Percentiles rank a stretch among this genome's conserved stretches.
phyloP scores from a whole-genome alignment of 2,329 filamentous ascomycete genomes.

The Knufia petricola region DNA sequence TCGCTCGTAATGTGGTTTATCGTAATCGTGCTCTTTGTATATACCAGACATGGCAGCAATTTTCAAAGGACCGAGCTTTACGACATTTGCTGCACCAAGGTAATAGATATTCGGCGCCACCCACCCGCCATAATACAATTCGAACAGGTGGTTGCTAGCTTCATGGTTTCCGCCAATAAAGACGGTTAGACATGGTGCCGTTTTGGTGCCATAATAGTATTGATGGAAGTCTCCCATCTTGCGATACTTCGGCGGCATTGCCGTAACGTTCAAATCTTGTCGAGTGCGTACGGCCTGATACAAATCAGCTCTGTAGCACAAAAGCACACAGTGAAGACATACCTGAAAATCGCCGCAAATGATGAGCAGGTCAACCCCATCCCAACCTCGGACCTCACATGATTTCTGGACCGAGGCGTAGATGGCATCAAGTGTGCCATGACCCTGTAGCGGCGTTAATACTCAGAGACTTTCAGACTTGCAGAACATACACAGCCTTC shows the following conservation, averaged over 20 bases:
- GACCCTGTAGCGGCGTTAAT: constrained; percentile 52
- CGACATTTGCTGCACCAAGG: constrained; percentile 80
- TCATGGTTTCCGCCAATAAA: constrained; percentile 96
- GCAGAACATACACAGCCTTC: constrained; percentile 88
- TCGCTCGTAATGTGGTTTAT: constrained; percentile 71
- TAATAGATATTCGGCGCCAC: constrained; percentile 96
- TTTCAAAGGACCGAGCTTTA: constrained; percentile 72
- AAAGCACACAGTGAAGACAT: constrained; percentile 18
- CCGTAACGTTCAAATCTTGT: constrained; percentile 77
- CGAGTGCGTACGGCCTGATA: constrained; percentile 73
- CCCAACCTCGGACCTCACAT: constrained; percentile 64
- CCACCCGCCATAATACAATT: constrained; percentile 95
- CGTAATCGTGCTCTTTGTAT: constrained; percentile 86
- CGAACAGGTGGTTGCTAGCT: constrained; percentile 78
- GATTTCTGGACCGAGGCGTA: constrained; percentile 67
- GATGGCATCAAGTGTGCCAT: constrained; percentile 84
- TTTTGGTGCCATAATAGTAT: constrained; percentile 73
- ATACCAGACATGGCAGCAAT: constrained; percentile 90
- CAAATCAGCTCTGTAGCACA: background rate
- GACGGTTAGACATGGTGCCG: constrained; percentile 78
- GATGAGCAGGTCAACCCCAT: constrained; percentile 76
- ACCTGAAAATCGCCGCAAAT: constrained; percentile 95
- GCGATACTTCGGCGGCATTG: constrained; percentile 80
- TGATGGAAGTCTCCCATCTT: constrained; percentile 83
- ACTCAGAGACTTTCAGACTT: too few species aligned